Base-by-base conservation (phyloP, 352 stramenopile genomes). In the Phytophthora pinifolia region DNA sequence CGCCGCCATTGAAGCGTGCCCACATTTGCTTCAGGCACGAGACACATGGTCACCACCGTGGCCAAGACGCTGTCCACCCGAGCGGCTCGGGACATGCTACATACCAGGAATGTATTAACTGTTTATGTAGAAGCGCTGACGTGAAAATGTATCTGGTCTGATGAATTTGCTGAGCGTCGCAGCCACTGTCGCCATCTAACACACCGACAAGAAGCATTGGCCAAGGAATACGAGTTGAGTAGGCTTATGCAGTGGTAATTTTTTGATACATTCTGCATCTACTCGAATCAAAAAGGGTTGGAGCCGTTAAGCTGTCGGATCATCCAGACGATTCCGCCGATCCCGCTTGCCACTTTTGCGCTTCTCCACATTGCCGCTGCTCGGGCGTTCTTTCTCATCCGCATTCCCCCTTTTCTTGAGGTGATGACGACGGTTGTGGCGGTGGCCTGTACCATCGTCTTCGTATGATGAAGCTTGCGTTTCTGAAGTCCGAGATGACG, bases 281-380 rank as follows among this genome's bases (percentile, higher is more conserved):
- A 29, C 25, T 29, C 25, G 25, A 41, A 10, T 0, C 34, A 41
- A 20, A 15, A 4, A 20, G 14, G 18, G 25, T 25, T 45, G 18
- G 13, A 9, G 5, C 13, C 20, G 14, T 56, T 55, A 63, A 5
- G 14, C 37, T 36, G 53, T 55, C 54, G 46, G 39, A 18, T 67
- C 53, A 9, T 41, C 53, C 27, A 58, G 53, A 9, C 59, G 59
- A 18, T 13, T 53, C 39, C 15, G 35, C 30, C 49, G 46, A 62
- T 4, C 31, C 4, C 17, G 44, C 17, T 54, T 63, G 12, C 33
- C 47, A 32, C 34, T 46, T 14, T 38, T 66, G 13, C 39, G 53
- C 32, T 55, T 76, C 10, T 61, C 46, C n/a, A 52, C 58, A 45
- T 63, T 68, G 20, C 52, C 54, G 29, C 47, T 71, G 10, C 41